Evolutionary conservation across 768 basidiomycete species (phyloP).

Genomic region (Pseudohyphozyma bogoriensis): DNA sequence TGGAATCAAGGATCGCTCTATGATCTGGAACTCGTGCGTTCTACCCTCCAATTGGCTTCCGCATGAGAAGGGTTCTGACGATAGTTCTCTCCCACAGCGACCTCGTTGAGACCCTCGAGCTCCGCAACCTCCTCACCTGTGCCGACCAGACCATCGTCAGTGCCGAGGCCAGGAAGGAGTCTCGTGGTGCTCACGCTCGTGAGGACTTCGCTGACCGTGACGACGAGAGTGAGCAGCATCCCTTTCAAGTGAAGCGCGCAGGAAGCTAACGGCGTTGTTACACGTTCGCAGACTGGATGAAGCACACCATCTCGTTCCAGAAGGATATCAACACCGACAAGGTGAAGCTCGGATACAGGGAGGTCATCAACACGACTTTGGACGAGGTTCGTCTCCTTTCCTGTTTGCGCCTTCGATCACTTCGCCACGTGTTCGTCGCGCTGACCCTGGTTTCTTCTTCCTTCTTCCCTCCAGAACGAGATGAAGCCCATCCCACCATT

Average conservation of each 20-base stretch:
- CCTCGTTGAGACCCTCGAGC: slow-evolving; percentile 90
- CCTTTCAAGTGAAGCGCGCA: no score
- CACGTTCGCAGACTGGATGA: slow-evolving; percentile 34
- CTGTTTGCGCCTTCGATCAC: no score
- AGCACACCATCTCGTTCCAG: slow-evolving; percentile 79
- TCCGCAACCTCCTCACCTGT: slow-evolving; percentile 88
- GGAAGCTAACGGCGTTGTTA: no score
- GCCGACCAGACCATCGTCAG: slow-evolving; percentile 92
- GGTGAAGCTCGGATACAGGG: slow-evolving; percentile 80
- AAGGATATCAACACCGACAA: slow-evolving; percentile 62
- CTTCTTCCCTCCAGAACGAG: slow-evolving; percentile 32
- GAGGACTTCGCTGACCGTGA: slow-evolving; percentile 99
- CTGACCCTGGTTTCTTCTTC: background rate
- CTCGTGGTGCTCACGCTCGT: slow-evolving; percentile 91
- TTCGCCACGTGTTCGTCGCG: slow-evolving; percentile 45
- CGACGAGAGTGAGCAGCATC: slow-evolving; percentile 58
- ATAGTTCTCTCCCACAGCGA: slow-evolving; percentile 48
- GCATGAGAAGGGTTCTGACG: slow-evolving; percentile 7
- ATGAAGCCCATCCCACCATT: slow-evolving; percentile 84
- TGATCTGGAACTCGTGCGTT: slow-evolving; percentile 98
- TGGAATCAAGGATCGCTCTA: slow-evolving; percentile 92
- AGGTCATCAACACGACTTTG: slow-evolving; percentile 71
- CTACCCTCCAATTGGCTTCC: background rate
- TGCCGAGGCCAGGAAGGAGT: slow-evolving; percentile 79
- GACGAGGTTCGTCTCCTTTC: no score